Evolutionary conservation across 2,329 filamentous ascomycete species (phyloP).

Genomic region (Monosporascus sp.): DNA sequence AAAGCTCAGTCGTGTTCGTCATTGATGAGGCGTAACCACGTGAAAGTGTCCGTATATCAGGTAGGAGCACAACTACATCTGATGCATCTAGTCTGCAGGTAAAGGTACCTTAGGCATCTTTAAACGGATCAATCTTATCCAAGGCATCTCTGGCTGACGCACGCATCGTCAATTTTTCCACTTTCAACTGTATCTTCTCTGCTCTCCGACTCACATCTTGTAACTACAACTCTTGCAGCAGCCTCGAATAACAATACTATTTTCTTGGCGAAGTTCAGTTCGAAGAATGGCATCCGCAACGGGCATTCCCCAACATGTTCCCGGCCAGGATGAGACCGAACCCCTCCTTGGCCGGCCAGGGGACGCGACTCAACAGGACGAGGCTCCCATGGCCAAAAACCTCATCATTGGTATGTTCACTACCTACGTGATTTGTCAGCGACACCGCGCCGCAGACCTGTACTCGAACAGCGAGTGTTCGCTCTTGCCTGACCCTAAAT

Average conservation of each 20-base stretch:
- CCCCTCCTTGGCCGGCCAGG: conserved; percentile 67
- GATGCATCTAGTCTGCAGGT: neutral
- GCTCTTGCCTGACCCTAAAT: neutral
- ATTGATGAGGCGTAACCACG: conserved; percentile 18
- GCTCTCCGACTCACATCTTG: too few species aligned
- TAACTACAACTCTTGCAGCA: too few species aligned
- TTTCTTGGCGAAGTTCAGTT: conserved; percentile 9
- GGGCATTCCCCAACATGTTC: conserved; percentile 53
- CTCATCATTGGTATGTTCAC: conserved; percentile 61
- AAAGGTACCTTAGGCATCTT: too few species aligned
- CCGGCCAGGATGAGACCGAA: conserved; percentile 51
- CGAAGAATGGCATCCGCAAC: conserved; percentile 62
- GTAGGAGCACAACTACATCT: neutral
- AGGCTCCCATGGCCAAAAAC: conserved; percentile 62
- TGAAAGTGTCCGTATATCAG: conserved; percentile 2
- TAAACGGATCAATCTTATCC: too few species aligned
- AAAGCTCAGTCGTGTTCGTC: conserved; percentile 18
- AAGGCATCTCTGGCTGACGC: too few species aligned
- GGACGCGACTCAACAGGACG: conserved; percentile 65
- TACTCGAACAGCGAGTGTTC: too few species aligned
- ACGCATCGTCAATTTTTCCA: too few species aligned
- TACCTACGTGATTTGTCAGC: conserved; percentile 1
- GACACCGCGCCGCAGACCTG: neutral
- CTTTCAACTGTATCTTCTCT: too few species aligned
- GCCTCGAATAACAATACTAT: neutral